Conservation (phyloP, 257 asterid species). For the Paraleonurus japonicus region DNA sequence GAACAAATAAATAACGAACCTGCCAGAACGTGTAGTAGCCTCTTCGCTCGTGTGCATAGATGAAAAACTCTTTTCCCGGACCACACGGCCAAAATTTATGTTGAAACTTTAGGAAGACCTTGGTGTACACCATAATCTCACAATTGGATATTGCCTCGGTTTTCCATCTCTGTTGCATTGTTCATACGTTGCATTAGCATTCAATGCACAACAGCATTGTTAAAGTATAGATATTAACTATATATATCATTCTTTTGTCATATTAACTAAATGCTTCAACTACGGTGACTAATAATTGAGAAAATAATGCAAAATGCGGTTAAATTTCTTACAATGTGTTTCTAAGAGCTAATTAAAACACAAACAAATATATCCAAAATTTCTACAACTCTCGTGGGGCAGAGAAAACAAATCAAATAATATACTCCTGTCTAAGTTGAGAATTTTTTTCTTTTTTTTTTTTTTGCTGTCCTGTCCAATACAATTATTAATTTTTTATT, state of each 20-base stretch:
- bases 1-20: conserved; percentile 38
- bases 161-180: conserved; percentile 81
- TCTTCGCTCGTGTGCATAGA: conserved; percentile 82
- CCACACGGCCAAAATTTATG: conserved; percentile 83
- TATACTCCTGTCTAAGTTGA: too few relatives aligned
- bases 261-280: neutral
- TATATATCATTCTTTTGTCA: neutral
- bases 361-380: too few relatives aligned
- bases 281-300: neutral
- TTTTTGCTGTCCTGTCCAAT: neutral
- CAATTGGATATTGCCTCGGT: conserved; percentile 69
- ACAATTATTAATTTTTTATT: neutral
- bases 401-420: too few relatives aligned
- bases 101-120: conserved; percentile 85
- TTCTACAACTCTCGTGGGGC: too few relatives aligned
- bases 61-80: conserved; percentile 86
- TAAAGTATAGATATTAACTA: conserved; percentile 13
- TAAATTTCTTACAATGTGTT: neutral
- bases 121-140: conserved; percentile 85
- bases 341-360: too few relatives aligned
- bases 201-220: conserved; percentile 16
- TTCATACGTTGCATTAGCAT: conserved; percentile 25
- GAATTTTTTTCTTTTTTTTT: too few relatives aligned
- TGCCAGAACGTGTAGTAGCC: conserved; percentile 99
- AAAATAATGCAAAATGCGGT: neutral